Conservation (phyloP, 2,329 filamentous ascomycete species). For the Sordariomycetes sp. region DNA sequence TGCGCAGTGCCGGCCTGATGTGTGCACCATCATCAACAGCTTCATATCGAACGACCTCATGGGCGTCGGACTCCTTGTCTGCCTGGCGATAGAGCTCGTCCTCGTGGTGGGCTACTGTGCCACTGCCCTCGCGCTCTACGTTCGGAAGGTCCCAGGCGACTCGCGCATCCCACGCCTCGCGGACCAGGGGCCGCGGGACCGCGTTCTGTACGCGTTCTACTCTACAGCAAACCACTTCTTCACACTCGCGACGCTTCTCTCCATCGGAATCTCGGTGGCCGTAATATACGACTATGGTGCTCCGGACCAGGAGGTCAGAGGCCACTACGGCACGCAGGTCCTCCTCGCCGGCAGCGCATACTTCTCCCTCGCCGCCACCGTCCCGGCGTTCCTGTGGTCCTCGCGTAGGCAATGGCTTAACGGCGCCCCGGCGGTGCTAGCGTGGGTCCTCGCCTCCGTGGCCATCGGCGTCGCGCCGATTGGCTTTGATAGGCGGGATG, state of each 20-base stretch:
- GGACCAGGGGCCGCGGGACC: not conserved
- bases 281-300: not conserved
- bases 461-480: not conserved
- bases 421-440: not conserved
- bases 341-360: not conserved
- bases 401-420: conserved; percentile 2
- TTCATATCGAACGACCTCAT: not conserved
- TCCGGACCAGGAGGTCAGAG: not conserved
- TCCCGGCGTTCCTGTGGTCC: conserved; percentile 1
- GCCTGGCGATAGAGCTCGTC: not conserved
- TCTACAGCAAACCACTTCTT: not conserved
- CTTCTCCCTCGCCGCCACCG: conserved; percentile 3
- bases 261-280: not conserved
- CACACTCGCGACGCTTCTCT: not conserved
- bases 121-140: not conserved
- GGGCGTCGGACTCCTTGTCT: not conserved
- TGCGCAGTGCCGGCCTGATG: not conserved
- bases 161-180: not conserved
- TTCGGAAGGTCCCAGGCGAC: not conserved
- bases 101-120: not conserved
- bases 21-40: not conserved
- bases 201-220: conserved; percentile 2
- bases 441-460: not conserved
- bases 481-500: no score
- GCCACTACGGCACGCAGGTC: not conserved